Percentiles rank a stretch among this genome's conserved stretches.
Conservation (phyloP, 768 basidiomycete species). For the Boletus bicolor region DNA sequence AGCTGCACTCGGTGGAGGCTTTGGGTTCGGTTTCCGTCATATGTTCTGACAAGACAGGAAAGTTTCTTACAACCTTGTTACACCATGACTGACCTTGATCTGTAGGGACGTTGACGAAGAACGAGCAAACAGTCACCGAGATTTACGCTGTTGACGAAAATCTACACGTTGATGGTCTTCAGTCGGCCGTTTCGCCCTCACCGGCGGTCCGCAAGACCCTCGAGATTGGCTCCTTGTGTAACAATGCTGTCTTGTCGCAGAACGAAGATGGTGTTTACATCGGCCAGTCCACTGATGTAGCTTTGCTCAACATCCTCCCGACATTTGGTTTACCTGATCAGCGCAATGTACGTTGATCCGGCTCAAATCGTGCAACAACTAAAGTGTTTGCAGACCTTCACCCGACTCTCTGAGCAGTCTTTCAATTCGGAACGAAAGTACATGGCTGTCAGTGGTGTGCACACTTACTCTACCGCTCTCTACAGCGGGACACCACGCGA, state of each 20-base stretch:
- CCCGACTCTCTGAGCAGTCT: constrained; percentile 72
- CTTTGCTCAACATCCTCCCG: constrained; percentile 75
- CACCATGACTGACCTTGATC: not conserved
- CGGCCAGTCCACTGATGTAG: constrained; percentile 93
- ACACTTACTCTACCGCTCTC: constrained; percentile 34
- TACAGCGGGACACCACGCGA: constrained; percentile 48
- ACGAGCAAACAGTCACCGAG: constrained; percentile 93
- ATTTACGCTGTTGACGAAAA: constrained; percentile 85
- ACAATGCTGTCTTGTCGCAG: constrained; percentile 67
- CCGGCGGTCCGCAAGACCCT: constrained; percentile 71
- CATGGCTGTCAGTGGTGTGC: constrained; percentile 85
- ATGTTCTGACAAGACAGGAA: constrained; percentile 95
- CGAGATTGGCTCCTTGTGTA: constrained; percentile 85
- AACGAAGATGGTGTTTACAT: constrained; percentile 72
- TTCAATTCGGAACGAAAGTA: constrained; percentile 94
- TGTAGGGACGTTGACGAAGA: constrained; percentile 85
- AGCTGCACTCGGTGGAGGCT: constrained; percentile 91
- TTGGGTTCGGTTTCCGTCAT: constrained; percentile 96
- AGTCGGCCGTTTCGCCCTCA: constrained; percentile 47
- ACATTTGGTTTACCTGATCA: constrained; percentile 67
- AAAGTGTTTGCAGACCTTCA: constrained; percentile 50
- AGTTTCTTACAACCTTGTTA: constrained; percentile 9
- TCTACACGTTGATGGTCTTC: constrained; percentile 52
- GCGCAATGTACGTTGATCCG: constrained; percentile 51
- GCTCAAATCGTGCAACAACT: not conserved